Conservation (phyloP, 108 stramenopile species). For the Cyclotella sp. region DNA sequence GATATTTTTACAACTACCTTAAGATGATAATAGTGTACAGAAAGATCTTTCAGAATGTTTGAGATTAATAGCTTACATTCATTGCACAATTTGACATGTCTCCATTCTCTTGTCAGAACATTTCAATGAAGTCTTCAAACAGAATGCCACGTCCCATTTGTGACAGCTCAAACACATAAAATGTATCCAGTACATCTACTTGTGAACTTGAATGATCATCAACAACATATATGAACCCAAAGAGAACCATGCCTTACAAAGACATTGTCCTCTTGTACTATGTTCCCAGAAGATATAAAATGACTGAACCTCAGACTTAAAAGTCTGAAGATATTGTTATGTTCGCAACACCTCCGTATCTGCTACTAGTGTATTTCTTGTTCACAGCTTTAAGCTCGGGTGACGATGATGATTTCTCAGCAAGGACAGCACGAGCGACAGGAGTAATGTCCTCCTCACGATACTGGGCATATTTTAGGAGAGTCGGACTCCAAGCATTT, state of each 20-base stretch:
- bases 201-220: neutral
- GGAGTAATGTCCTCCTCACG: constrained; percentile 76
- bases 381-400: constrained; percentile 66
- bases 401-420: constrained; percentile 42
- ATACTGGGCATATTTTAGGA: constrained; percentile 84
- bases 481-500: constrained; percentile 88
- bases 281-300: constrained; percentile 7
- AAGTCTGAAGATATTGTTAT: constrained; percentile 52
- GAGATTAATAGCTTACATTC: no score
- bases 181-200: constrained; percentile 14
- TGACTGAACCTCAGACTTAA: constrained; percentile 6
- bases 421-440: constrained; percentile 72
- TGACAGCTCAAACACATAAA: neutral
- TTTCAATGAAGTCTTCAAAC: constrained; percentile 17
- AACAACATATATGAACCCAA: neutral
- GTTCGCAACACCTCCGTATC: constrained; percentile 68
- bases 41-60: no score
- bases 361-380: constrained; percentile 73
- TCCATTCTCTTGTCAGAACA: no score
- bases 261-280: neutral
- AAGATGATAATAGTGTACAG: no score
- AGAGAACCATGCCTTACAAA: constrained; percentile 10
- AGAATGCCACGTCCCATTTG: constrained; percentile 3
- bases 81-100: no score
- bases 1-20: no score